Evolutionary conservation across 371 early-diverging fungal species (phyloP), one percentile per base, ranked within the genome.

Genomic region (Coemansia sp.): DNA sequence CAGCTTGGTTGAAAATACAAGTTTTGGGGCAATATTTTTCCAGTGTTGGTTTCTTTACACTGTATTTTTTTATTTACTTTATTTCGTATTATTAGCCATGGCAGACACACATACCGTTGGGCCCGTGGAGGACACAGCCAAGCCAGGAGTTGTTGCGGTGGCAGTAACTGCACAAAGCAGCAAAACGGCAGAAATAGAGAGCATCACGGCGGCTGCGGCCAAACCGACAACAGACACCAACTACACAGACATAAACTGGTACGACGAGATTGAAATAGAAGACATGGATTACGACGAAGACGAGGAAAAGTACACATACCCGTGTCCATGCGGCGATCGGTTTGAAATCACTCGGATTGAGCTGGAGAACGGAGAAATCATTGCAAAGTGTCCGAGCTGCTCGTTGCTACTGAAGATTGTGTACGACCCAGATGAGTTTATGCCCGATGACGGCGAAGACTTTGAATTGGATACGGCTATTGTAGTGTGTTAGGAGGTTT

Each of bases 281-380:
- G 98, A 99, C 78, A 93, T 99, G 89, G 94, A 94, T 67, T 99
- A 91, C 74, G 91, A 95, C 70, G 91, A 90, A 69, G 94, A 92
- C 54, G 86, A 84, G 42, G 82, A 89, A 26, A 75, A 88, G 23
- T 99, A 94, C 83, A 88, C 87, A 52, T 99, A 97, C 83, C 99
- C 99, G 47, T 99, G 99, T 80, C 99, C 99, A n/a, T 99, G 99
- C 83, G 99, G 99, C n/a, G 99, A 99, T 86, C 87, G 88, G 44
- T 99, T 99, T 80, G 88, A 91, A 70, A 98, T 99, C 68, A 88
- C 91, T 16, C 66, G 86, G 68, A 94, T 94, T 52, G 94, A 98
- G 47, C 72, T 99, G n/a, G 75, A 78, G 50, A 90, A 93, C 71
- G 97, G 97, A 33, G 98, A 97, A 67, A 95, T 94, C 62, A 87